Evolutionary conservation across 2,329 filamentous ascomycete species (phyloP).

Genomic region (Pleurostoma richardsiae): DNA sequence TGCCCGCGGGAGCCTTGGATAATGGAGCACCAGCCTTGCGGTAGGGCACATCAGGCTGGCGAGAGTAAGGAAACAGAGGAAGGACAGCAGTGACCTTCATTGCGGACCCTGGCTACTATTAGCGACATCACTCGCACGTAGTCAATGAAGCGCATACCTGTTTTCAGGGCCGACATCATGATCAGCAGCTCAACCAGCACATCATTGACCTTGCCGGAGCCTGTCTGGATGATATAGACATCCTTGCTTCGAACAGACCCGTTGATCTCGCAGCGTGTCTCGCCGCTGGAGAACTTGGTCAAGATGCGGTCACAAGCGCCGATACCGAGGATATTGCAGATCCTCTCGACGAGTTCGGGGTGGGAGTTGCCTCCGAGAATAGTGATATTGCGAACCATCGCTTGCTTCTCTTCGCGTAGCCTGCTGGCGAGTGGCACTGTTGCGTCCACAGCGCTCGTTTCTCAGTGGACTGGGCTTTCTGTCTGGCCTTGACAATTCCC

Average conservation of each 20-base stretch:
- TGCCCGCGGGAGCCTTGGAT: no score
- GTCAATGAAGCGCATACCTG: neutral
- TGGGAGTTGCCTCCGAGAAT: conserved; percentile 92
- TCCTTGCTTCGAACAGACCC: conserved; percentile 92
- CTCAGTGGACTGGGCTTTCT: no score
- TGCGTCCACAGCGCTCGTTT: no score
- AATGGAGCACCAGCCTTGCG: no score
- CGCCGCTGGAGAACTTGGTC: conserved; percentile 89
- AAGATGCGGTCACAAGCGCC: conserved; percentile 80
- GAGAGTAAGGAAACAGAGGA: neutral
- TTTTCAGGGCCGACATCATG: neutral
- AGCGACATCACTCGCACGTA: no score
- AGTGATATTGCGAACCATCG: conserved; percentile 92
- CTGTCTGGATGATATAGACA: neutral
- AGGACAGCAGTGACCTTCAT: neutral
- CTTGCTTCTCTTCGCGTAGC: no score
- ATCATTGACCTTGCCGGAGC: neutral
- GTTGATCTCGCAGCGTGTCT: conserved; percentile 90
- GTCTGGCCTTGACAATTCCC: no score
- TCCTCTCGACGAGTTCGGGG: conserved; percentile 76
- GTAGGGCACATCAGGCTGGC: neutral
- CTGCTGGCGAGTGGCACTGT: no score
- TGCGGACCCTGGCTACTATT: neutral
- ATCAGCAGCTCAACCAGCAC: neutral
- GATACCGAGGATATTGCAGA: conserved; percentile 85